phyloP scores from a whole-genome alignment of 495 filamentous ascomycete genomes.

The Patellaria atrata region DNA sequence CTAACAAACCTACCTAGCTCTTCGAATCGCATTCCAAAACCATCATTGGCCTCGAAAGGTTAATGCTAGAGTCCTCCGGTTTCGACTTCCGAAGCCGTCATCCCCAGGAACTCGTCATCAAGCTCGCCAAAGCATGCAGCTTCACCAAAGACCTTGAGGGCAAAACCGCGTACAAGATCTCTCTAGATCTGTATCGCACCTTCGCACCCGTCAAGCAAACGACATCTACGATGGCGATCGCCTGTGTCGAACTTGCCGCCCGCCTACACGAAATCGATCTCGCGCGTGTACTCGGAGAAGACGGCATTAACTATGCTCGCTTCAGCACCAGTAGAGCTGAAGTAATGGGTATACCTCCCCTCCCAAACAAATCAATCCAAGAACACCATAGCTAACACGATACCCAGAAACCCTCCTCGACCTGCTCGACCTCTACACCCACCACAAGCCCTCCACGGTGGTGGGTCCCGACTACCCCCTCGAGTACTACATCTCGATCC shows the following conservation, averaged over 20 bases:
- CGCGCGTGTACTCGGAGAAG: conserved; percentile 31
- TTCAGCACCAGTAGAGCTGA: conserved; percentile 51
- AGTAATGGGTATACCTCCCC: conserved; percentile 43
- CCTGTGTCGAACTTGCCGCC: conserved; percentile 66
- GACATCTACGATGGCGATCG: conserved; percentile 61
- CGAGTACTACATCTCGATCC: conserved; percentile 64
- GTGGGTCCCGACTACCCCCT: conserved; percentile 56
- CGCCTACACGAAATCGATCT: conserved; percentile 42
- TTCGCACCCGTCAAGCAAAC: conserved; percentile 83
- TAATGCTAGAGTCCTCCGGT: conserved; percentile 83
- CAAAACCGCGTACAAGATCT: conserved; percentile 59
- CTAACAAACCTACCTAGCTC: conserved; percentile 32
- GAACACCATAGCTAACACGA: background rate
- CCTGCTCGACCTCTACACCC: conserved; percentile 73
- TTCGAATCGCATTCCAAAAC: conserved; percentile 64
- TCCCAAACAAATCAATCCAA: conserved; percentile 4
- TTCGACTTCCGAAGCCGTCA: conserved; percentile 92
- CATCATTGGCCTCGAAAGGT: conserved; percentile 76
- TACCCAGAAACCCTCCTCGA: conserved; percentile 64
- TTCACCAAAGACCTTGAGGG: conserved; percentile 35
- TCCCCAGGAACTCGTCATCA: conserved; percentile 68
- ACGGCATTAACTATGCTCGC: conserved; percentile 31
- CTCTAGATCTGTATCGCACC: conserved; percentile 80
- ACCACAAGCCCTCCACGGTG: conserved; percentile 56
- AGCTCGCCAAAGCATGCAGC: conserved; percentile 45